Evolutionary conservation across 1,284 basidiomycete genomes (phyloP), one percentile per base, ranked within the genome.

Genomic region (Porphyrellus sp.): DNA sequence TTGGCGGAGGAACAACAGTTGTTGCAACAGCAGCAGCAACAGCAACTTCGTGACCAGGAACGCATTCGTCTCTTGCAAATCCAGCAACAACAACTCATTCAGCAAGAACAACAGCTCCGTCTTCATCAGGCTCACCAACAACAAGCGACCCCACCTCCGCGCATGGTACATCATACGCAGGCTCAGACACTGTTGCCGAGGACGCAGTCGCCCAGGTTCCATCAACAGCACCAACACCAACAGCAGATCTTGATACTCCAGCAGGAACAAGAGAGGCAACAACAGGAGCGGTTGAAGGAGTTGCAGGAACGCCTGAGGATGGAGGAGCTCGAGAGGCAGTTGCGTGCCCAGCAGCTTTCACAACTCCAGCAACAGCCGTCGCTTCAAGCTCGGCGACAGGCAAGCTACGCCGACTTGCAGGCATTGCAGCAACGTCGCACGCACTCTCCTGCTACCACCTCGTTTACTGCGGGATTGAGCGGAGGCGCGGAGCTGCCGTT

Each of bases 181-280:
- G 31, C 54, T 7, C 76, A 72, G 42, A 82, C 80, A 0, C 78
- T 69, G 34, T 82, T 87, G 46, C 82, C 84, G 9, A 78, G 79
- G 24, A 81, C 83, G 4, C 85, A 86, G 60, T 88, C 85, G 2
- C 85, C 85, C 20, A 80, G 86, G 27, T 87, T 88, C 67, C 78
- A 80, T 63, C 77, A 81, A 47, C 81, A 84, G 51, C 81, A 79
- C 56, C 78, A 81, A 52, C 81, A 83, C 55, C 81, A 86, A 33
- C 78, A 85, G 59, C 85, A 88, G 59, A 81, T 83, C 27, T 76
- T 82, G 56, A 65, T 78, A 35, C 61, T 82, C 35, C 83, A 84
- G 61, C 81, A 82, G 53, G 77, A 81, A 56, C 82, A 85, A 61
- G 80, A 78, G 51, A 74, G 77, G 42, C 76, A 78, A 46, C 74